phyloP scores from a whole-genome alignment of 1,284 basidiomycete species.

The Microbotryum silenes-acaulis region DNA sequence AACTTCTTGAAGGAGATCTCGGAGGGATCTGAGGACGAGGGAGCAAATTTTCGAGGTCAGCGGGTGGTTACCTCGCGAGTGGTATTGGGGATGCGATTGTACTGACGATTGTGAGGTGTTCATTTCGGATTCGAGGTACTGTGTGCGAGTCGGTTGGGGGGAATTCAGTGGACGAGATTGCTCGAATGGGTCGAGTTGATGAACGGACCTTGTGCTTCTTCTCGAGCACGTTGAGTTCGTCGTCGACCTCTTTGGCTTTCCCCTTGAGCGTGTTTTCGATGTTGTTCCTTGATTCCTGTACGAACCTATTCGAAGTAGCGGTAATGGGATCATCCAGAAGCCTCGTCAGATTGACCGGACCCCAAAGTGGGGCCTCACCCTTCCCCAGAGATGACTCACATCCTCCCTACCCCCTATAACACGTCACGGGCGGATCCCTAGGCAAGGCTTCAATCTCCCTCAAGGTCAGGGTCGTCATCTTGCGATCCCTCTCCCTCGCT shows the following conservation, averaged over 20 bases:
- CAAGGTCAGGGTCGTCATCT: conserved; percentile 27
- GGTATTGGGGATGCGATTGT: not conserved
- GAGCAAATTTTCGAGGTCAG: not conserved
- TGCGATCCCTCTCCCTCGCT: conserved; percentile 21
- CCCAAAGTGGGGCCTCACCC: not conserved
- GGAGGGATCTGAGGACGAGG: conserved; percentile 13
- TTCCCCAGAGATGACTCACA: conserved; percentile 8
- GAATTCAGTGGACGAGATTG: not conserved
- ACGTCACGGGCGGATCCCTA: conserved; percentile 6
- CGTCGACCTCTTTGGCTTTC: conserved; percentile 20
- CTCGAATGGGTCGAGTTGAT: not conserved
- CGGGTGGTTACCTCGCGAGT: not conserved
- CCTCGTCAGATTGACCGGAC: too few species aligned
- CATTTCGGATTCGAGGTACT: conserved; percentile 30
- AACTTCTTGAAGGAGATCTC: conserved; percentile 23
- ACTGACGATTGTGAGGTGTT: conserved; percentile 23
- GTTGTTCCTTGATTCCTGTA: conserved; percentile 30
- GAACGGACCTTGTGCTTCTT: conserved; percentile 29
- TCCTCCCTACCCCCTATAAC: conserved; percentile 29
- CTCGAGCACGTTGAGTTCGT: conserved; percentile 16
- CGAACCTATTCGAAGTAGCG: conserved; percentile 16
- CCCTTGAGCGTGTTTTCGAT: conserved; percentile 24
- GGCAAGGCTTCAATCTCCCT: conserved; percentile 30
- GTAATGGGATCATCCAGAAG: too few species aligned
- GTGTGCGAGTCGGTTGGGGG: not conserved